Percentiles rank a stretch among this genome's conserved stretches.
phyloP scores from a whole-genome alignment of 2,329 filamentous ascomycete species.

The Phialemoniopsis sp. region DNA sequence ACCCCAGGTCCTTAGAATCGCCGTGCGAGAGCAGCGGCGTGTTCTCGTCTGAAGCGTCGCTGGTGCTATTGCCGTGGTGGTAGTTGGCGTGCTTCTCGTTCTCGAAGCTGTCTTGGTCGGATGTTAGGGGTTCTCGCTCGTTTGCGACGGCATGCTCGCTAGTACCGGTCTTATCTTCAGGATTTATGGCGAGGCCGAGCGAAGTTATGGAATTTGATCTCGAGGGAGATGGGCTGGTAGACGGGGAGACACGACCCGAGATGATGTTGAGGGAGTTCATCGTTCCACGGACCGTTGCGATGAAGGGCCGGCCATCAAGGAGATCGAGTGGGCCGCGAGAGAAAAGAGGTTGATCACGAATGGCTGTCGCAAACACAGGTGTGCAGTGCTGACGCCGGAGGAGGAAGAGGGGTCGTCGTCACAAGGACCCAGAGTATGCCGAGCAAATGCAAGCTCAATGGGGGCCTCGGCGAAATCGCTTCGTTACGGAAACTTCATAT shows the following conservation, averaged over 20 bases:
- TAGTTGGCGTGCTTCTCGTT: slow-evolving; percentile 15
- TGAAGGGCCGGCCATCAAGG: slow-evolving; percentile 49
- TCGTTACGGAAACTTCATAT: too few relatives aligned
- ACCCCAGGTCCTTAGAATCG: slow-evolving; percentile 20
- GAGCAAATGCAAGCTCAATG: too few relatives aligned
- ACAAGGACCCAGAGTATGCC: too few relatives aligned
- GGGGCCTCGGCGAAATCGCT: too few relatives aligned
- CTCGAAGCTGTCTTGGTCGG: slow-evolving; percentile 28
- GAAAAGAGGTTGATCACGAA: too few relatives aligned
- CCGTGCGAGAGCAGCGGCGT: slow-evolving; percentile 57
- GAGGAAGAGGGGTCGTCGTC: too few relatives aligned
- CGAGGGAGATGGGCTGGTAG: slow-evolving; percentile 50
- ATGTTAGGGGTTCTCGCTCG: slow-evolving; percentile 23
- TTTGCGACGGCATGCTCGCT: slow-evolving; percentile 15
- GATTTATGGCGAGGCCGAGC: slow-evolving; percentile 40
- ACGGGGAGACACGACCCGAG: slow-evolving; percentile 72
- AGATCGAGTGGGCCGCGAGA: slow-evolving; percentile 3
- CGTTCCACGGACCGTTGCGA: slow-evolving; percentile 38
- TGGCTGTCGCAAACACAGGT: too few relatives aligned
- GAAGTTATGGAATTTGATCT: slow-evolving; percentile 58
- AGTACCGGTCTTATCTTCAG: slow-evolving; percentile 31
- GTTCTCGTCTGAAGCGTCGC: slow-evolving; percentile 52
- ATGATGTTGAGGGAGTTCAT: slow-evolving; percentile 98
- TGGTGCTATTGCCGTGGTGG: slow-evolving; percentile 18
- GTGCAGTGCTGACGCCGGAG: too few relatives aligned